Evolutionary conservation across 305 asterid genomes (phyloP), one percentile per base, ranked within the genome.

Genomic region (Rubia occidens): DNA sequence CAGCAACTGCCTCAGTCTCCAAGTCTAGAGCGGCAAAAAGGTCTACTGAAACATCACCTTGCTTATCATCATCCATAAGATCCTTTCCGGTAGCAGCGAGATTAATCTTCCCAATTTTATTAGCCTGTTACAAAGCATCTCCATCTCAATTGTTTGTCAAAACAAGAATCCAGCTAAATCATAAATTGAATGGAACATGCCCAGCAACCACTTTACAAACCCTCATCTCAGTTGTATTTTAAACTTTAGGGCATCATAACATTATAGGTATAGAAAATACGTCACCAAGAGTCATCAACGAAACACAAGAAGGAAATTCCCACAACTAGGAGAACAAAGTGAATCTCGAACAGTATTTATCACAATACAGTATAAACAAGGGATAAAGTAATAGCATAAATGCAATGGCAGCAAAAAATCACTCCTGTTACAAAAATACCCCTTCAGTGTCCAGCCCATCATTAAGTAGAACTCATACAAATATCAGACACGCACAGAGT

Each of bases 1-100:
- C 97, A 75, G 85, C 77, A 69, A 83, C 93, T 77, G 96, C 96
- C 73, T 71, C 71, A 21, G 78, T 80, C 79, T 90, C 96, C 86
- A 87, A 70, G 79, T 94, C 99, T 58, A 89, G 76, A 70, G 99
- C 89, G 79, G 96, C 71, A 84, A 85, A 91, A 69, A 94, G 96
- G 80, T 90, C 99, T 60, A 94, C 97, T 10, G 95, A 86, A 62
- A 94, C 96, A 73, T 94, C 99, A 72, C 97, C 96, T 85, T 77
- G 95, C 82, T 94, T 90, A 74, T 94, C 97, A 35, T 90, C 99
- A 75, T 94, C 99, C 99, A 94, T 94, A 77, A 94, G 97, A 85
- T 94, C 99, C 84, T 94, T 94, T 56, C 99, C 99, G 70, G 91
- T 94, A 72, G 99, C 99, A 82, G 99, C 99, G 78, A 94, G 96